Evolutionary conservation across 768 basidiomycete genomes (phyloP).

Genomic region (Tulasnella sp.): DNA sequence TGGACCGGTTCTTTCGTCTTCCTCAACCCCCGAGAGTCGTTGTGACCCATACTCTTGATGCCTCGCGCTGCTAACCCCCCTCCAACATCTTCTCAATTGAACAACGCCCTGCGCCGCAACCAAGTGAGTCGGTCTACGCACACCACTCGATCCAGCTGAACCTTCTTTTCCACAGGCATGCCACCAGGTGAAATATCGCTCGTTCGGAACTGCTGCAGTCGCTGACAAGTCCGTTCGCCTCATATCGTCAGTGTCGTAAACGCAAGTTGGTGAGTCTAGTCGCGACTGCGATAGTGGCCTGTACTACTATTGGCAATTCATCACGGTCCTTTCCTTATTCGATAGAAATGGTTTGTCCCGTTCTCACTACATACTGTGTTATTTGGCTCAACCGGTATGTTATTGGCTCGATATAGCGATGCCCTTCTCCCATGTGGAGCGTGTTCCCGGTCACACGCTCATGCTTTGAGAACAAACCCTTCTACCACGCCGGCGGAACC

Average conservation of each 20-base stretch:
- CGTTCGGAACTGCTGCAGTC: not conserved
- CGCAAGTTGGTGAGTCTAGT: slow-evolving; percentile 2
- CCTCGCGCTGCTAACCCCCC: not conserved
- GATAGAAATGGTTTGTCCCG: not conserved
- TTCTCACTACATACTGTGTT: not conserved
- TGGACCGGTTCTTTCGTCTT: not conserved
- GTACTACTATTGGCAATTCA: not conserved
- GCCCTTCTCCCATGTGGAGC: slow-evolving; percentile 7
- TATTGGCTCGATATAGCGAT: not conserved
- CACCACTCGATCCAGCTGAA: too few relatives aligned
- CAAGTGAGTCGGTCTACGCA: not conserved
- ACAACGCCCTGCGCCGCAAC: not conserved
- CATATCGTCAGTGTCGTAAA: not conserved
- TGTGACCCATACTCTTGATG: not conserved
- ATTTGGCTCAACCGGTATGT: not conserved
- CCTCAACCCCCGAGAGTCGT: not conserved
- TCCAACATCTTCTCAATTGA: not conserved
- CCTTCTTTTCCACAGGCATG: slow-evolving; percentile 4
- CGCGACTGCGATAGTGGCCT: not conserved
- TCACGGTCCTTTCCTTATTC: not conserved
- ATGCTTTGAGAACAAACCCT: slow-evolving; percentile 3
- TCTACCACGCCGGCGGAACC: not conserved
- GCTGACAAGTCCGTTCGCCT: not conserved
- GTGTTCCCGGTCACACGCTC: slow-evolving; percentile 11
- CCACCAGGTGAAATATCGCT: slow-evolving; percentile 5